A percentile compares a stretch with the other conserved stretches of the same genome.
These are phyloP conservation scores for Fonsecaea pedrosoi DNA, from an alignment of 2,329 filamentous ascomycete genomes.

Conservation along the genomic window DNA sequence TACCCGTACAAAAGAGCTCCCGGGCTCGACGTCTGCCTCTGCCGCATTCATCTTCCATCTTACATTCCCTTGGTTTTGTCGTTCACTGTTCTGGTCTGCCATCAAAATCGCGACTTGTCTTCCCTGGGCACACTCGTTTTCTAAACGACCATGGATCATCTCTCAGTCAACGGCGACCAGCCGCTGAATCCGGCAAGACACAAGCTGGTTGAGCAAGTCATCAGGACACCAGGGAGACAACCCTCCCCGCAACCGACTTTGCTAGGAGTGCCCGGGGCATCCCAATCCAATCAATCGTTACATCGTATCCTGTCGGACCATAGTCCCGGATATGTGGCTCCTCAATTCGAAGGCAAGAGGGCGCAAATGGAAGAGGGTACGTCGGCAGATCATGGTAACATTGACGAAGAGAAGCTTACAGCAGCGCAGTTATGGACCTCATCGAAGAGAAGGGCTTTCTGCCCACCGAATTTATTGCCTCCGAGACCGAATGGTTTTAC, in stretches of 20 bases:
- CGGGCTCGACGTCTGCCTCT: slow-evolving; percentile 1
- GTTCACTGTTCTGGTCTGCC: slow-evolving; percentile 6
- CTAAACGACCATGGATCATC: slow-evolving; percentile 28
- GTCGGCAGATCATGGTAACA: slow-evolving; percentile 42
- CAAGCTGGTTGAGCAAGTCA: slow-evolving; percentile 64
- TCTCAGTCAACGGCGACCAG: slow-evolving; percentile 31
- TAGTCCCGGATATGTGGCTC: slow-evolving; percentile 91
- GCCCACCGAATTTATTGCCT: slow-evolving; percentile 78
- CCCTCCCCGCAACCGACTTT: slow-evolving; percentile 90
- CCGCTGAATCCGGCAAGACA: slow-evolving; percentile 49
- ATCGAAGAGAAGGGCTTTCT: slow-evolving; percentile 84
- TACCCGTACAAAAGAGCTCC: slow-evolving; percentile 11
- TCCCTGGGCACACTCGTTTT: slow-evolving; percentile 1
- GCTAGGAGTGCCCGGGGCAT: slow-evolving; percentile 71
- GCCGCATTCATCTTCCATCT: slow-evolving; percentile 8
- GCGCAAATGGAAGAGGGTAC: slow-evolving; percentile 84
- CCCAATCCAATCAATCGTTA: slow-evolving; percentile 53
- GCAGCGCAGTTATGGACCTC: slow-evolving; percentile 73
- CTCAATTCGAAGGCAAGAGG: slow-evolving; percentile 89
- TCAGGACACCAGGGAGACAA: slow-evolving; percentile 64
- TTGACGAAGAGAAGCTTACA: slow-evolving; percentile 39
- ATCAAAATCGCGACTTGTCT: slow-evolving; percentile 8
- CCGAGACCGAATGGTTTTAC: slow-evolving; percentile 96
- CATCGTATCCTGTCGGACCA: slow-evolving; percentile 82
- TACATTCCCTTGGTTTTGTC: slow-evolving; percentile 11